Evolutionary conservation across 495 filamentous ascomycete species (phyloP), one percentile per base, ranked within the genome.

Genomic region (Chaetomium fimeti): DNA sequence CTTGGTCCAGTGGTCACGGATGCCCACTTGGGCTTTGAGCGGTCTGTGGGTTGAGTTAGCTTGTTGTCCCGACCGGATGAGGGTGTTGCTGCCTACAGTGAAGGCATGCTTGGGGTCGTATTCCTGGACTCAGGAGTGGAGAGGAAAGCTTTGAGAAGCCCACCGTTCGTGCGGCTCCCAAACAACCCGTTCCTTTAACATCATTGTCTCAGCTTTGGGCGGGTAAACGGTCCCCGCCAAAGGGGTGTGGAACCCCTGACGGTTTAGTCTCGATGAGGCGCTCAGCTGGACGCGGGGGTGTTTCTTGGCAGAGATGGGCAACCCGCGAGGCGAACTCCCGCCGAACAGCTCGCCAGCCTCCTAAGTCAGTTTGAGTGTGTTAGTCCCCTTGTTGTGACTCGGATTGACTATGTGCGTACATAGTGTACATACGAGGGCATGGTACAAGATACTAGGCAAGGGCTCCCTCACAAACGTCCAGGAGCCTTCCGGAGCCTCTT

Each of bases 1-100:
- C 3, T 66, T 69, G 61, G 64, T 63, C 76, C 75, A 78, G 53
- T 73, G 61, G 57, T 78, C 74, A 20, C 76, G 72, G 66, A 79
- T 75, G 24, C 62, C 74, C 36, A 76, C 16, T 48, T 71, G 68
- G 28, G 73, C 68, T 54, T 74, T 72, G 60, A 78, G 69, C 4
- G 77, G 73, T 47, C 74, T 79, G 48, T 20, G n/a, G 49, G 1
- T 15, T 22, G 5, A n/a, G n/a, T 48, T 24, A 55, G 28, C 27
- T 43, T 13, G 16, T 11, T 32, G 48, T 40, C 9, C 27, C 5
- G 25, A 12, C 38, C 4, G 54, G 28, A 29, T 2, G 6, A 32
- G 42, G n/a, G 61, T 9, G 47, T 29, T 22, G 32, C 25, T 62
- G 60, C 61, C 52, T 67, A 69, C 69, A 71, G 53, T 18, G 67